A percentile compares a stretch with the other conserved stretches of the same genome.
phyloP scores from a whole-genome alignment of 768 basidiomycete species.

The Kwoniella sp. region DNA sequence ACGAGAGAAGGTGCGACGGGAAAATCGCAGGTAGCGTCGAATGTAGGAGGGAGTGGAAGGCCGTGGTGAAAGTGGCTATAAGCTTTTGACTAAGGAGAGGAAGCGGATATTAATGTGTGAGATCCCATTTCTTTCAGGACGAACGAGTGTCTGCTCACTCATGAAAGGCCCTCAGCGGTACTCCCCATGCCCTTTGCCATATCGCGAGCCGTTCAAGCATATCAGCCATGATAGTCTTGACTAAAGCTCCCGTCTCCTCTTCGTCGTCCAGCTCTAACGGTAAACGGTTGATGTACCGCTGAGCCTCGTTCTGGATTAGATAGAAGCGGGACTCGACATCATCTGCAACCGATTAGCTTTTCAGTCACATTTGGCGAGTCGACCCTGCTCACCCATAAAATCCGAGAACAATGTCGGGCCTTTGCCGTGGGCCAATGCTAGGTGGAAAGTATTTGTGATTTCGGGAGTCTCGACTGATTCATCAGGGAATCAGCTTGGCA shows the following conservation, averaged over 20 bases:
- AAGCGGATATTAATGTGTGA: too few species aligned
- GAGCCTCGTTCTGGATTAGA: slow-evolving; percentile 43
- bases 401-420: slow-evolving; percentile 28
- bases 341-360: slow-evolving; percentile 22
- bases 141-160: slow-evolving; percentile 36
- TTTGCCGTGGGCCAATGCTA: slow-evolving; percentile 18
- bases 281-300: slow-evolving; percentile 36
- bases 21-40: slow-evolving; percentile 39
- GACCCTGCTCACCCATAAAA: slow-evolving; percentile 39
- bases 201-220: slow-evolving; percentile 45
- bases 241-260: slow-evolving; percentile 13
- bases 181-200: slow-evolving; percentile 50
- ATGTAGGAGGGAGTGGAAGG: slow-evolving; percentile 49
- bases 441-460: slow-evolving; percentile 27
- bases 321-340: slow-evolving; percentile 39
- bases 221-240: slow-evolving; percentile 35
- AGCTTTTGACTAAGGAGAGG: slow-evolving; percentile 28
- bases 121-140: too few species aligned
- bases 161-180: slow-evolving; percentile 40
- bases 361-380: not conserved
- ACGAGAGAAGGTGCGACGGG: slow-evolving; percentile 38
- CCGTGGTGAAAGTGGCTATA: slow-evolving; percentile 35
- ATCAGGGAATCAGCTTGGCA: not conserved
- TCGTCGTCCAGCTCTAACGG: slow-evolving; percentile 16
- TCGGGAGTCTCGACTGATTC: slow-evolving; percentile 38